Conservation (phyloP, 495 filamentous ascomycete genomes). For the Penicillium verhagenii region DNA sequence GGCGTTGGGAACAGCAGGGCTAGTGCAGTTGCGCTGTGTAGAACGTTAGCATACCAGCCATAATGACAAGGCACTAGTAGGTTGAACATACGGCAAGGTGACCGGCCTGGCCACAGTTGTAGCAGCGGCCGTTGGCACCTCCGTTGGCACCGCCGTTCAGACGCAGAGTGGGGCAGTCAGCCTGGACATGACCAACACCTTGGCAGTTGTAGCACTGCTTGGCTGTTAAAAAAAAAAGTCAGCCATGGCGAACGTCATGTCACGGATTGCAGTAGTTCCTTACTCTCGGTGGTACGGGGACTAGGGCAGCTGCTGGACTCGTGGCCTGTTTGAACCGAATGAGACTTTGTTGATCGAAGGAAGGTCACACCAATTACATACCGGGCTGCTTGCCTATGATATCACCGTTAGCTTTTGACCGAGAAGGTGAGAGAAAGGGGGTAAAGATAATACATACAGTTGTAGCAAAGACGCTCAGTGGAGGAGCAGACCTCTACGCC, state of each 20-base stretch:
- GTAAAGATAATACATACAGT: slow-evolving; percentile 66
- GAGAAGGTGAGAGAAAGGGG: slow-evolving; percentile 3
- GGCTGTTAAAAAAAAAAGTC: slow-evolving; percentile 47
- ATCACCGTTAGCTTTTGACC: slow-evolving; percentile 27
- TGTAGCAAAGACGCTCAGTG: slow-evolving; percentile 97
- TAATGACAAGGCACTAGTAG: not conserved
- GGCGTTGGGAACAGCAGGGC: slow-evolving; percentile 54
- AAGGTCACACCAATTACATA: slow-evolving; percentile 38
- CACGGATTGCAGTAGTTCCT: slow-evolving; percentile 24
- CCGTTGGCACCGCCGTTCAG: slow-evolving; percentile 61
- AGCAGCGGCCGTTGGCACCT: slow-evolving; percentile 89
- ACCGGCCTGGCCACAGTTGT: slow-evolving; percentile 89
- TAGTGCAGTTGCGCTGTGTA: slow-evolving; percentile 77
- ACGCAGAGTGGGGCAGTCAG: slow-evolving; percentile 96
- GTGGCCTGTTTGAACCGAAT: slow-evolving; percentile 64
- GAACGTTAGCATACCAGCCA: not conserved
- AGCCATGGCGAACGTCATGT: slow-evolving; percentile 22
- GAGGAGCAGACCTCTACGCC: slow-evolving; percentile 87
- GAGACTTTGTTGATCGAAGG: slow-evolving; percentile 27
- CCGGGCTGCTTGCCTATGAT: slow-evolving; percentile 77
- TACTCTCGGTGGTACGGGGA: slow-evolving; percentile 92
- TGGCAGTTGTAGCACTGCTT: slow-evolving; percentile 99
- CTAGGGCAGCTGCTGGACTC: slow-evolving; percentile 96
- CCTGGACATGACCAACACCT: slow-evolving; percentile 96
- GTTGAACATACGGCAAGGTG: slow-evolving; percentile 72